These are phyloP conservation scores for Lunularia cruciata DNA, from an alignment of 225 moss, liverwort and hornwort species.

Conservation along the genomic window DNA sequence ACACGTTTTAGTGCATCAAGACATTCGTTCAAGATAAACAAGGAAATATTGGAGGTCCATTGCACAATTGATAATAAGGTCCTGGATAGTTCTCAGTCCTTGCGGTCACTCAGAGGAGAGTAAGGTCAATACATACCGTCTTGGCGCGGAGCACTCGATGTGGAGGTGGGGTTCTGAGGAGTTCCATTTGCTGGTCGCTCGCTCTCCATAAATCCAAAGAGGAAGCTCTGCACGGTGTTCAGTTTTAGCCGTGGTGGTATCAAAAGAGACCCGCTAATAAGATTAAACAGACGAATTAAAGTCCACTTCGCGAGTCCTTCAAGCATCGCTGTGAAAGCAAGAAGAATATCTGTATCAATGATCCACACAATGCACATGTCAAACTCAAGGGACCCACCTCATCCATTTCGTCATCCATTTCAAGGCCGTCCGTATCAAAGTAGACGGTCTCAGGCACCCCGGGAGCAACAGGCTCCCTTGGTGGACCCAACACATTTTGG, in stretches of 20 bases:
- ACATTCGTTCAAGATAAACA: too few species aligned
- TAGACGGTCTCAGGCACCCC: constrained; percentile 60
- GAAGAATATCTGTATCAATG: neutral
- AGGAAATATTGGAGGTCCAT: too few species aligned
- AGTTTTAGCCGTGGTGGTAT: neutral
- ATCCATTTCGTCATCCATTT: constrained; percentile 74
- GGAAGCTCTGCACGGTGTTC: constrained; percentile 66
- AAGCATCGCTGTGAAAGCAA: too few species aligned
- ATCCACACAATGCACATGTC: neutral
- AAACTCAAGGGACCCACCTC: constrained; percentile 46
- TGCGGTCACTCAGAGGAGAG: too few species aligned
- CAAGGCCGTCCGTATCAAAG: constrained; percentile 69
- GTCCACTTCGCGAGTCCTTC: too few species aligned
- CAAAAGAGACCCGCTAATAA: neutral
- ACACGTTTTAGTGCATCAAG: too few species aligned
- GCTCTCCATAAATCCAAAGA: constrained; percentile 86
- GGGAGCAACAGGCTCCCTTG: constrained; percentile 71
- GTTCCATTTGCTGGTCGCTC: constrained; percentile 50
- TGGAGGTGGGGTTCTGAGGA: constrained; percentile 22
- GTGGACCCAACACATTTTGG: constrained; percentile 87
- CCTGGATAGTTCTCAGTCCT: too few species aligned
- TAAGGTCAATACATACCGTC: constrained; percentile 8
- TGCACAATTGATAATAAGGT: too few species aligned
- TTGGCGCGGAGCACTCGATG: constrained; percentile 26
- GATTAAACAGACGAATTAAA: too few species aligned